Conservation (phyloP, 2,329 filamentous ascomycete genomes). For the Knoxdaviesia proteae region DNA sequence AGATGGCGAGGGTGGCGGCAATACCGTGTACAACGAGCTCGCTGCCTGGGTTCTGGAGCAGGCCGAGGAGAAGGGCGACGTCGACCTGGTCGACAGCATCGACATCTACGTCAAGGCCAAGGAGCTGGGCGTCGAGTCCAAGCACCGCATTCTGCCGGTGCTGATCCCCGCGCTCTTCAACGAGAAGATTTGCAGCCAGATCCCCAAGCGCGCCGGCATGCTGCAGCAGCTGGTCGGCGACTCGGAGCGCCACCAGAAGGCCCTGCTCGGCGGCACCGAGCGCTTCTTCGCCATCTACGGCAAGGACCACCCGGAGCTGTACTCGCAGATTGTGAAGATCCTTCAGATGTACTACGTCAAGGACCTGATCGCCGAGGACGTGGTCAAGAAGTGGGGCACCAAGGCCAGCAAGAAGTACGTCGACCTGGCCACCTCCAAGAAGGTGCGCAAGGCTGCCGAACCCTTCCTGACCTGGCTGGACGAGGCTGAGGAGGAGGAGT, state of each 20-base stretch:
- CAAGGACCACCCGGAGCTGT: slow-evolving; percentile 62
- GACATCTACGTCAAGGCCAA: slow-evolving; percentile 93
- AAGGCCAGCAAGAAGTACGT: slow-evolving; percentile 99
- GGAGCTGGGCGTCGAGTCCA: slow-evolving; percentile 81
- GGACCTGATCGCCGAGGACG: slow-evolving; percentile 74
- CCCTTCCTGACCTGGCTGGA: slow-evolving; percentile 89
- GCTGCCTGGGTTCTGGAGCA: slow-evolving; percentile 78
- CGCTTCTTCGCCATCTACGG: slow-evolving; percentile 56
- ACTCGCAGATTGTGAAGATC: slow-evolving; percentile 59
- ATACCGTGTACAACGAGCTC: slow-evolving; percentile 70
- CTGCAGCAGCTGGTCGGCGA: slow-evolving; percentile 69
- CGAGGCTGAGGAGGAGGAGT: slow-evolving; percentile 60
- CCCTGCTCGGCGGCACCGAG: slow-evolving; percentile 84
- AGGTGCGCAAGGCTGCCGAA: slow-evolving; percentile 86
- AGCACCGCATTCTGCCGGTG: slow-evolving; percentile 83
- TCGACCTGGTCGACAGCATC: slow-evolving; percentile 67
- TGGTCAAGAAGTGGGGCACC: slow-evolving; percentile 73
- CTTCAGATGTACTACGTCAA: slow-evolving; percentile 78
- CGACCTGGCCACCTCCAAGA: slow-evolving; percentile 72
- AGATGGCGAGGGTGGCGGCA: slow-evolving; percentile 53
- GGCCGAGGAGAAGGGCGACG: slow-evolving; percentile 47
- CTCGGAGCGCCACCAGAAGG: slow-evolving; percentile 87
- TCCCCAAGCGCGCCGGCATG: slow-evolving; percentile 63
- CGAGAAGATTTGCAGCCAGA: slow-evolving; percentile 73
- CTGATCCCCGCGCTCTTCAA: slow-evolving; percentile 88